These are phyloP conservation scores for Acanthamoeba triangularis DNA, from an alignment of 208 protist species.

Conservation along the genomic window DNA sequence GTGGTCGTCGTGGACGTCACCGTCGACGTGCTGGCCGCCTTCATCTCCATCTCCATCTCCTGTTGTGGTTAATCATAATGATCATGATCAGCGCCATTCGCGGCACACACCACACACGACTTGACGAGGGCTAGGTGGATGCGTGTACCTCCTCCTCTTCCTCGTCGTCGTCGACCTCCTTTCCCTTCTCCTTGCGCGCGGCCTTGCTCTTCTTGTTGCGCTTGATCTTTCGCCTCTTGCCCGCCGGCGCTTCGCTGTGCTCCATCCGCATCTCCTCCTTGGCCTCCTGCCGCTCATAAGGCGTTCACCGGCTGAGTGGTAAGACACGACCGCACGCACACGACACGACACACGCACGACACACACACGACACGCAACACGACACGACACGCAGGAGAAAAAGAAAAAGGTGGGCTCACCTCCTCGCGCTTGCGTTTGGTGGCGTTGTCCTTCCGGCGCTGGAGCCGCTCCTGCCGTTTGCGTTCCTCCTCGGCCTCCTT, in stretches of 20 bases:
- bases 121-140: neutral
- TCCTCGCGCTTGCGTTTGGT: conserved; percentile 23
- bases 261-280: neutral
- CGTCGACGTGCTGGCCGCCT: neutral
- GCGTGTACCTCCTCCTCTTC: neutral
- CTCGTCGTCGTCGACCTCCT: neutral
- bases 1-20: neutral
- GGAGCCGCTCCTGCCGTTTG: neutral
- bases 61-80: neutral
- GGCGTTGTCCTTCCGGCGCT: neutral
- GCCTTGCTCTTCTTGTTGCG: neutral
- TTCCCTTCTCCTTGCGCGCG: neutral
- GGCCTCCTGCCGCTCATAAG: neutral
- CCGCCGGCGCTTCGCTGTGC: neutral
- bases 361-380: neutral
- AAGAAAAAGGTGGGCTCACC: neutral
- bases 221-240: conserved; percentile 30
- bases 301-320: too few relatives aligned
- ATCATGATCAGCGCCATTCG: neutral
- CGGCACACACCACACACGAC: neutral
- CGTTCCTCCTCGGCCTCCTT: conserved; percentile 30
- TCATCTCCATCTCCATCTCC: neutral
- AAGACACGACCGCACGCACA: neutral
- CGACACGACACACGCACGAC: too few relatives aligned
- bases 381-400: neutral